Evolutionary conservation across 1,284 basidiomycete species (phyloP).

Genomic region (Moniliophthora roreri): DNA sequence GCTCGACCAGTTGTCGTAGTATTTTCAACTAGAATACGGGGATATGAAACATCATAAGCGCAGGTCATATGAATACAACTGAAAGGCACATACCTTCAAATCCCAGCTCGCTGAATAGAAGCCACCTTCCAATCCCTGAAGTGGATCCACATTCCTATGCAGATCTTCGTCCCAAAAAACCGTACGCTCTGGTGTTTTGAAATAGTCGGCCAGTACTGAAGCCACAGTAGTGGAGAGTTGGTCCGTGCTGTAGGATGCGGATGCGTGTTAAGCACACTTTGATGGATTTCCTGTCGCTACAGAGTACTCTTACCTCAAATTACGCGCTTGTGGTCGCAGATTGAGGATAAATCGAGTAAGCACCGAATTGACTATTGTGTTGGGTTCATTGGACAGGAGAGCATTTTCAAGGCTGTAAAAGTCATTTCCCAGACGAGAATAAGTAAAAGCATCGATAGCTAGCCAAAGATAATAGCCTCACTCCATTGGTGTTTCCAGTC

Average conservation of each 20-base stretch:
- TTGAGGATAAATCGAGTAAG: slow-evolving; percentile 75
- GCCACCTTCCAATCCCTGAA: slow-evolving; percentile 57
- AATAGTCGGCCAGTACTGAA: slow-evolving; percentile 63
- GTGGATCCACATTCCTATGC: slow-evolving; percentile 68
- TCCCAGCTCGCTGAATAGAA: slow-evolving; percentile 77
- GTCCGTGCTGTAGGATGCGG: slow-evolving; percentile 55
- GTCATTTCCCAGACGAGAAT: slow-evolving; percentile 19
- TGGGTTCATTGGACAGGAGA: slow-evolving; percentile 64
- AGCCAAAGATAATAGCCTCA: slow-evolving; percentile 39
- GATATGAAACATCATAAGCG: slow-evolving; percentile 10
- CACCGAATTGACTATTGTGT: slow-evolving; percentile 67
- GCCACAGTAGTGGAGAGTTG: slow-evolving; percentile 73
- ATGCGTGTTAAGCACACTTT: slow-evolving; percentile 27
- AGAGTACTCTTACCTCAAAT: slow-evolving; percentile 67
- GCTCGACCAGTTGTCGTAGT: slow-evolving; percentile 75
- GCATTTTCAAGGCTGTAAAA: slow-evolving; percentile 71
- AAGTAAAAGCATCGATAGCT: slow-evolving; percentile 15
- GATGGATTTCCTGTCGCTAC: slow-evolving; percentile 19
- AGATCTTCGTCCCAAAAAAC: slow-evolving; percentile 74
- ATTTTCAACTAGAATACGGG: slow-evolving; percentile 60
- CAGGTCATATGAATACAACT: slow-evolving; percentile 19
- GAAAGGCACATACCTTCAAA: slow-evolving; percentile 59
- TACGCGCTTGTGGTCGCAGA: slow-evolving; percentile 80
- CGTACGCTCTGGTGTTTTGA: slow-evolving; percentile 69
- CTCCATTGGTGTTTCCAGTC: slow-evolving; percentile 77